phyloP scores from a whole-genome alignment of 805 yeast species.

The Sungouiella thailandica region DNA sequence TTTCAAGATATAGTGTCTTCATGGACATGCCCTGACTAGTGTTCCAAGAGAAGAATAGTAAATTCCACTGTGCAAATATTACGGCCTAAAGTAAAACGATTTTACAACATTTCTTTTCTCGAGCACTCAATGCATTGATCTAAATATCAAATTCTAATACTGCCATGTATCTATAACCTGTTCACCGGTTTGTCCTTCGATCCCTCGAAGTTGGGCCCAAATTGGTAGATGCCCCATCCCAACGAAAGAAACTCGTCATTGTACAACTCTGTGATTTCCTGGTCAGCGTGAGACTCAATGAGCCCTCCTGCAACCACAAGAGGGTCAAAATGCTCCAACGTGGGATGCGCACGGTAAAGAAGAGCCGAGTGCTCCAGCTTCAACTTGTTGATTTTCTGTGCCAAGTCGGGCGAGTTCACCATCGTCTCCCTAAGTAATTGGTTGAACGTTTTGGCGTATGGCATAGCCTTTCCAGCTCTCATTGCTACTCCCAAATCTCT shows the following conservation, averaged over 20 bases:
- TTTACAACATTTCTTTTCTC: too few relatives aligned
- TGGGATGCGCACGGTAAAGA: slow-evolving; percentile 60
- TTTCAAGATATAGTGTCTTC: too few relatives aligned
- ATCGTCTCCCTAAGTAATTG: slow-evolving; percentile 39
- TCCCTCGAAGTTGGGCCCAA: too few relatives aligned
- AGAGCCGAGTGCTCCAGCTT: slow-evolving; percentile 24
- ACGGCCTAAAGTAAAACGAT: too few relatives aligned
- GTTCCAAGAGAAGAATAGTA: too few relatives aligned
- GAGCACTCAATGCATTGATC: neutral
- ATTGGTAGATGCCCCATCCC: slow-evolving; percentile 70
- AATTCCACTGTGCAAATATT: too few relatives aligned
- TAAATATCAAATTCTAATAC: too few relatives aligned
- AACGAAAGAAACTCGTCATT: slow-evolving; percentile 40
- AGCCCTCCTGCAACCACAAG: slow-evolving; percentile 58
- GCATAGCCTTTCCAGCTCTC: slow-evolving; percentile 19
- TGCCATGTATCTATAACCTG: neutral
- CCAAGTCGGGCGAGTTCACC: slow-evolving; percentile 23
- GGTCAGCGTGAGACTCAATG: slow-evolving; percentile 28
- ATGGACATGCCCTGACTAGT: too few relatives aligned
- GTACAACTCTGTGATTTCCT: slow-evolving; percentile 41
- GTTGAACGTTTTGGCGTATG: slow-evolving; percentile 54
- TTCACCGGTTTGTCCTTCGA: too few relatives aligned
- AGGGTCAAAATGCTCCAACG: slow-evolving; percentile 71
- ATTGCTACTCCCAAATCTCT: slow-evolving; percentile 40
- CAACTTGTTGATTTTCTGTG: slow-evolving; percentile 34